phyloP scores from a whole-genome alignment of 1,284 basidiomycete genomes.

The Apiotrichum domesticum region DNA sequence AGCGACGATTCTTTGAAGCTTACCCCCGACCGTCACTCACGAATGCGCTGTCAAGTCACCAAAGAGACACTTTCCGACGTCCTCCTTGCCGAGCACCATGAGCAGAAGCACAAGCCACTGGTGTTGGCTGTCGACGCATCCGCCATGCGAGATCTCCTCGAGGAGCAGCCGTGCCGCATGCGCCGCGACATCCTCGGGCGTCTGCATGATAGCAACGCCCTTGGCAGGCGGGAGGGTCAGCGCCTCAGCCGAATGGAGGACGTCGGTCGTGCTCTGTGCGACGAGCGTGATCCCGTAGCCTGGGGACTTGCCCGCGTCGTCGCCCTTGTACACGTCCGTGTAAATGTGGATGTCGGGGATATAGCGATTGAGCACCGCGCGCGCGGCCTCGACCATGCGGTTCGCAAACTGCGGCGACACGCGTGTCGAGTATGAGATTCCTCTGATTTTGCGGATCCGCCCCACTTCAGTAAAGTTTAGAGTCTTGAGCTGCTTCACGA shows the following conservation, averaged over 20 bases:
- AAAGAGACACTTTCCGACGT: slow-evolving; percentile 84
- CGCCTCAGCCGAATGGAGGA: slow-evolving; percentile 79
- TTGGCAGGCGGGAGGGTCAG: slow-evolving; percentile 55
- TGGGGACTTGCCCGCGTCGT: slow-evolving; percentile 92
- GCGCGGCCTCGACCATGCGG: slow-evolving; percentile 89
- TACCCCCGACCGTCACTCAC: slow-evolving; percentile 52
- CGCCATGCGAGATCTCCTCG: slow-evolving; percentile 69
- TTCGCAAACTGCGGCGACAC: slow-evolving; percentile 97
- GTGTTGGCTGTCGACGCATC: slow-evolving; percentile 85
- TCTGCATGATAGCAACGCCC: slow-evolving; percentile 36
- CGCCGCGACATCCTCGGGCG: slow-evolving; percentile 89
- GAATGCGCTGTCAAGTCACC: slow-evolving; percentile 71
- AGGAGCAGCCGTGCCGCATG: slow-evolving; percentile 72
- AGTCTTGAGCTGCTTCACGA: slow-evolving; percentile 82
- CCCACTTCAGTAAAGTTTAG: slow-evolving; percentile 87
- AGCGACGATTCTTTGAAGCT: not conserved
- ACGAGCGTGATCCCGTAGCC: slow-evolving; percentile 89
- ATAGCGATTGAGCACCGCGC: slow-evolving; percentile 87
- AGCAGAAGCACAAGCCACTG: slow-evolving; percentile 81
- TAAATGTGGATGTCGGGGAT: slow-evolving; percentile 98
- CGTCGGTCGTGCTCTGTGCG: slow-evolving; percentile 86
- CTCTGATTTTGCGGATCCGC: slow-evolving; percentile 87
- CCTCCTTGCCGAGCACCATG: slow-evolving; percentile 94
- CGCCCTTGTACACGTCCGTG: slow-evolving; percentile 96
- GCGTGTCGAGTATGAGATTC: slow-evolving; percentile 91